Percentiles rank a stretch among this genome's conserved stretches.
These are phyloP conservation scores for Henckelia pumila DNA, from an alignment of 257 asterid species.

Conservation along the genomic window DNA sequence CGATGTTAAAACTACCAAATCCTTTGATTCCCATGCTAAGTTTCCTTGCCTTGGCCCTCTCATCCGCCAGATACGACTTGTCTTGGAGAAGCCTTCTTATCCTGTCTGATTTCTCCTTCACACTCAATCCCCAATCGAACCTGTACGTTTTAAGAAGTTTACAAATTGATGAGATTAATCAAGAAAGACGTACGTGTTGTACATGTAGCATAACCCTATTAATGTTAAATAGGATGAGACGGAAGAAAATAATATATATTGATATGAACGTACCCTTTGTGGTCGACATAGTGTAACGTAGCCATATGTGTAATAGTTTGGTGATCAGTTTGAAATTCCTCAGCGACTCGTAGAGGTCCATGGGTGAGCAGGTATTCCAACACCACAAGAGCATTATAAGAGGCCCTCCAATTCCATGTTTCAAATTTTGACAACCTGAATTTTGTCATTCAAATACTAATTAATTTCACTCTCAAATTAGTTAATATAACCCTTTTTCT, in stretches of 20 bases:
- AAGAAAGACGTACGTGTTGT: too few species aligned
- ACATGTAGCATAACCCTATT: neutral
- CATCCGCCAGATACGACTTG: slow-evolving; percentile 53
- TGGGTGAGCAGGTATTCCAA: slow-evolving; percentile 76
- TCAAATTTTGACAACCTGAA: slow-evolving; percentile 63
- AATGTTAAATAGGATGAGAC: too few species aligned
- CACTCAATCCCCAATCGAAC: slow-evolving; percentile 80
- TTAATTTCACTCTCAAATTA: too few species aligned
- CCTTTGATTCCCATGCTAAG: slow-evolving; percentile 71
- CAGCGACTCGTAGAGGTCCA: slow-evolving; percentile 76
- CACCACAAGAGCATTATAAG: slow-evolving; percentile 58
- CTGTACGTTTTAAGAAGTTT: slow-evolving; percentile 35
- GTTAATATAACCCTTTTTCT: too few species aligned
- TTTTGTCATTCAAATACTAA: neutral
- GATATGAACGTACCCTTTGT: slow-evolving; percentile 47
- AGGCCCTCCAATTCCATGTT: slow-evolving; percentile 62
- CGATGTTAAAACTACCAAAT: slow-evolving; percentile 54
- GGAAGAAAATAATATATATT: neutral
- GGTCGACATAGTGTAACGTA: slow-evolving; percentile 51
- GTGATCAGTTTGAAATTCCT: slow-evolving; percentile 62
- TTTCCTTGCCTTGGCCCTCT: slow-evolving; percentile 61
- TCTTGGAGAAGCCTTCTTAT: slow-evolving; percentile 50
- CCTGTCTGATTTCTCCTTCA: slow-evolving; percentile 53
- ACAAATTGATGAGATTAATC: neutral
- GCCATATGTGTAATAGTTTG: slow-evolving; percentile 53